A percentile compares a stretch with the other conserved stretches of the same genome.
phyloP scores from a whole-genome alignment of 306 rosid species.

The Citrullus mucosospermus region DNA sequence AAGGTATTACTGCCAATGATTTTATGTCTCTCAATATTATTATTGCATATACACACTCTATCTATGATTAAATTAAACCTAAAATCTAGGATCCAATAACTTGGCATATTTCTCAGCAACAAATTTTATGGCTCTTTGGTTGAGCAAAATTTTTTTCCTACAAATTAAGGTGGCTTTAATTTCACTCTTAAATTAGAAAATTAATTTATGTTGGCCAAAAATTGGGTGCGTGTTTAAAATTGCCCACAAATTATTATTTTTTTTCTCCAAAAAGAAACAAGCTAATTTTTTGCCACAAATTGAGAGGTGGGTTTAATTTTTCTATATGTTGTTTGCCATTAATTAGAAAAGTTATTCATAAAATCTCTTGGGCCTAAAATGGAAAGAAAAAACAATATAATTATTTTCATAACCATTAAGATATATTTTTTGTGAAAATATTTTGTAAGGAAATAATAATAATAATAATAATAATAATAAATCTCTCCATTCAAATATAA shows the following conservation, averaged over 20 bases:
- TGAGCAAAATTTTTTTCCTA: not conserved
- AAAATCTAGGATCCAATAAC: not conserved
- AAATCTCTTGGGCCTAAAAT: not conserved
- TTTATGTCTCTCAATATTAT: not conserved
- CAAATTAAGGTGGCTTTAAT: not conserved
- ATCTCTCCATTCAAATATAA: not conserved
- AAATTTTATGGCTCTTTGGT: not conserved
- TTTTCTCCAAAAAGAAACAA: too few relatives aligned
- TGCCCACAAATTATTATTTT: not conserved
- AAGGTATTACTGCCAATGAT: not conserved
- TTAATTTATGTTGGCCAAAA: not conserved
- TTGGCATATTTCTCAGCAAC: not conserved
- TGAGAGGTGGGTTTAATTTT: not conserved
- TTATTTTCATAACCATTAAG: too few relatives aligned
- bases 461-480: too few relatives aligned
- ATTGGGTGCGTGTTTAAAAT: not conserved
- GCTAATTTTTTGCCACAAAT: not conserved
- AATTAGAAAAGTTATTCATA: too few relatives aligned
- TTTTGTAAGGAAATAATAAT: too few relatives aligned
- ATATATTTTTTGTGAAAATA: too few relatives aligned
- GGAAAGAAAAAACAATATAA: not conserved
- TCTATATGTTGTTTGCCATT: too few relatives aligned
- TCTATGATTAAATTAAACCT: not conserved
- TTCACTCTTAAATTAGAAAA: not conserved
- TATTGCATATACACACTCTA: not conserved